Evolutionary conservation across 192 early-diverging fungal species (phyloP), one percentile per base, ranked within the genome.

Genomic region (Entomortierella chlamydospora): DNA sequence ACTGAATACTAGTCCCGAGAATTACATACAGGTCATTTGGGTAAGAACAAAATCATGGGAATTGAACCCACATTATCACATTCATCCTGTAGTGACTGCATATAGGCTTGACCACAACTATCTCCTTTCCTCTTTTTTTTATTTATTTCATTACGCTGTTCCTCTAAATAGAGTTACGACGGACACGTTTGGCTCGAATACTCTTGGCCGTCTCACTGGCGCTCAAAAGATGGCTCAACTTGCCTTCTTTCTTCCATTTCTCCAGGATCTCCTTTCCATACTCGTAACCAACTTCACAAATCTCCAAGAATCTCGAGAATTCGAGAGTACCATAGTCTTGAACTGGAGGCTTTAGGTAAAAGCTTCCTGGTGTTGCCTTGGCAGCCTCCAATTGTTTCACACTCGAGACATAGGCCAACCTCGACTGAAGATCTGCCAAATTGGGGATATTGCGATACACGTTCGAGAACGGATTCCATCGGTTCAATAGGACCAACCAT

Each of bases 401-500:
- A 41, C 92, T 92, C 41, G 92, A 93, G 26, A 95, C 96, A 83
- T 99, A 99, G 6, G 97, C 94, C 30, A 99, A 82, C 28, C 97
- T 86, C 22, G 91, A 91, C 82, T 99, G 98, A 70, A 99, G 93
- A 70, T 99, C 98, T 2, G 95, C 91, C 68, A 99, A 86, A 6
- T 88, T 90, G 20, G 98, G 98, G 39, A 99, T 96, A 26, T 87
- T 83, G 55, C 87, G 86, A 51, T 88, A 82, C 49, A 77, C 55
- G 26, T 64, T 72, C 72, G 85, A 85, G 58, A 97, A 90, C 0
- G 97, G 97, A 60, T 97, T 95, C 52, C 89, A 89, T 15, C 91
- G 86, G 68, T 94, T 91, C 42, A 95, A 73, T 13, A 98, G 73
- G 8, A 96, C 93, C 87, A 94, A 93, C 90, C 93, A 95, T n/a